Evolutionary conservation across 148 eudicot species (phyloP).

Genomic region (Cornus kousa): DNA sequence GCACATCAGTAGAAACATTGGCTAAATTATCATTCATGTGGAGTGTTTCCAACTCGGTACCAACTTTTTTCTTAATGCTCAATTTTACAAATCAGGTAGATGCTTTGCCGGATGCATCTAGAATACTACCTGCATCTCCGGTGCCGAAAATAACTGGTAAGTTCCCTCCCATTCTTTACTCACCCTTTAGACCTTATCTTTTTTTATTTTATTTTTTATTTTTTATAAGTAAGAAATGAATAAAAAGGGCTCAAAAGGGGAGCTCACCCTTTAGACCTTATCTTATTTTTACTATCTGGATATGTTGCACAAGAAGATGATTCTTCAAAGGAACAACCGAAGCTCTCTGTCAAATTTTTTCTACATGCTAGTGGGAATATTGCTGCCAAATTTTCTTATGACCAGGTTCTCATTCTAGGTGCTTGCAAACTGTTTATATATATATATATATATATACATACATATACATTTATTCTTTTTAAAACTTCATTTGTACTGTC

Average conservation of each 20-base stretch:
- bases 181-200: neutral
- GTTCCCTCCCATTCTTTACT: conserved; percentile 7
- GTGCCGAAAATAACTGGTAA: conserved; percentile 30
- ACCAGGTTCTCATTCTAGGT: conserved; percentile 47
- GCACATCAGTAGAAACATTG: too few relatives aligned
- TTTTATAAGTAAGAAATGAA: too few relatives aligned
- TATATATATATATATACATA: too few relatives aligned
- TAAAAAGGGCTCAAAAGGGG: too few relatives aligned
- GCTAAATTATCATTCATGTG: neutral
- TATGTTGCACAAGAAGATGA: conserved; percentile 32
- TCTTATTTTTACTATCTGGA: conserved; percentile 5
- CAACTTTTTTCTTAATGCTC: conserved; percentile 2
- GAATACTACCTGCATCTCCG: conserved; percentile 24
- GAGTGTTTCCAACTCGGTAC: neutral
- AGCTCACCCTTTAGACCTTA: neutral
- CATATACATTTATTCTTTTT: neutral
- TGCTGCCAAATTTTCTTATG: conserved; percentile 77
- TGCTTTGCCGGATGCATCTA: conserved; percentile 22
- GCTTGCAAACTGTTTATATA: neutral
- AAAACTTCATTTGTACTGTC: neutral
- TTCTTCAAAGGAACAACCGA: conserved; percentile 42
- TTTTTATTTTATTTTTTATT: neutral
- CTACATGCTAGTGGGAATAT: conserved; percentile 83
- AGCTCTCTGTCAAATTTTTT: conserved; percentile 57
- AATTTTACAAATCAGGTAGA: conserved; percentile 27